A percentile compares a stretch with the other conserved stretches of the same genome.
phyloP scores from a whole-genome alignment of 805 yeast species.

The Nakazawaea pomicola region DNA sequence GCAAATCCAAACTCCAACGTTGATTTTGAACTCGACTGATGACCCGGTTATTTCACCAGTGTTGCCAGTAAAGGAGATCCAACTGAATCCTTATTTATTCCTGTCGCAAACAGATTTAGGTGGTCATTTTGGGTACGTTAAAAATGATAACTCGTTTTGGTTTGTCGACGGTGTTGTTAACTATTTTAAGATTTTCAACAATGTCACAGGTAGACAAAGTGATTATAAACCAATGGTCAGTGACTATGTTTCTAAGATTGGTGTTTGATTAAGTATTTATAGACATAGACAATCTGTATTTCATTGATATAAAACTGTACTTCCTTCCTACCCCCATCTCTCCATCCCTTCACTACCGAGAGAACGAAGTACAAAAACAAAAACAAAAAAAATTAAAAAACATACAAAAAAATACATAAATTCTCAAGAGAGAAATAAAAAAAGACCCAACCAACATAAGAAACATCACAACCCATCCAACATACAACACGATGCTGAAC shows the following conservation, averaged over 20 bases:
- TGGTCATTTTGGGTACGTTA: constrained; percentile 60
- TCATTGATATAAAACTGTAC: no score
- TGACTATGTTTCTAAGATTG: constrained; percentile 1
- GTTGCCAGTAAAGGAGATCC: constrained; percentile 46
- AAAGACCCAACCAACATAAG: neutral
- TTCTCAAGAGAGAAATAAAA: no score
- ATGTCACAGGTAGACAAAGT: constrained; percentile 3
- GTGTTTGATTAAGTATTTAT: neutral
- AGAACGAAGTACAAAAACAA: no score
- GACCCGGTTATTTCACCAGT: constrained; percentile 61
- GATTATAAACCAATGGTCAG: neutral
- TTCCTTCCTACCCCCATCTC: no score
- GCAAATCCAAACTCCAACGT: constrained; percentile 54
- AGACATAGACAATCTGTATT: no score
- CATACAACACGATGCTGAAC: neutral
- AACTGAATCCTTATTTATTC: constrained; percentile 52
- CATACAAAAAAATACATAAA: no score
- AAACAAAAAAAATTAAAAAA: no score
- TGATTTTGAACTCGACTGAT: constrained; percentile 57
- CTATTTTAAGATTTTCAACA: constrained; percentile 34
- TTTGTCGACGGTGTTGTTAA: constrained; percentile 35
- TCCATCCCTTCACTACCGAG: no score
- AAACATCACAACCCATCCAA: neutral
- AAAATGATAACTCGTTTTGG: constrained; percentile 43
- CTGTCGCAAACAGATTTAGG: constrained; percentile 60